phyloP scores from a whole-genome alignment of 73 alveolate species.

The Tetrahymena borealis region DNA sequence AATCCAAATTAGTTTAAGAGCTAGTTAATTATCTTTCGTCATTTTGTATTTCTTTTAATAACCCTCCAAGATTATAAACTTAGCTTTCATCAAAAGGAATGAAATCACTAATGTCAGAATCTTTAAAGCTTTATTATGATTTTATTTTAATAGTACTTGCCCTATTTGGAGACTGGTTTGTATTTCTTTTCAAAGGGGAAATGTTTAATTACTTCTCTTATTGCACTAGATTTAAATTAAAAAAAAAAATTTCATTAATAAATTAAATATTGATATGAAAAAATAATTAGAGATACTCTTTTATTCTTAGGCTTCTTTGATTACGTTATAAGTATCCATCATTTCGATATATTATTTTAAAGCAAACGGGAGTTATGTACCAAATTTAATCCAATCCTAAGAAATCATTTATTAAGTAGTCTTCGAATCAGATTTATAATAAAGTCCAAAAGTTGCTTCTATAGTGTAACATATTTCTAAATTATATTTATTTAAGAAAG shows the following conservation, averaged over 20 bases:
- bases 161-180: not conserved
- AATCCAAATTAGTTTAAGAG: not conserved
- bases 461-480: conserved; percentile 33
- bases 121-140: not conserved
- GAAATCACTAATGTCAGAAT: not conserved
- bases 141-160: not conserved
- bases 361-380: conserved; percentile 3
- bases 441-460: conserved; percentile 23
- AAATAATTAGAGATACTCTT: not conserved
- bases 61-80: not conserved
- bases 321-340: not conserved
- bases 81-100: not conserved
- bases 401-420: conserved; percentile 14
- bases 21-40: not conserved
- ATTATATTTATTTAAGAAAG: conserved; percentile 7
- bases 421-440: not conserved
- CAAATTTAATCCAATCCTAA: conserved; percentile 15
- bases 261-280: not conserved
- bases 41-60: not conserved
- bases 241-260: not conserved
- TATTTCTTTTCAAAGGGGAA: not conserved
- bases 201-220: not conserved
- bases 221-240: not conserved
- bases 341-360: conserved; percentile 5
- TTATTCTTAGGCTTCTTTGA: not conserved